Conservation (phyloP, 1,139 yeast genomes). For the Lodderomyces elongisporus region DNA sequence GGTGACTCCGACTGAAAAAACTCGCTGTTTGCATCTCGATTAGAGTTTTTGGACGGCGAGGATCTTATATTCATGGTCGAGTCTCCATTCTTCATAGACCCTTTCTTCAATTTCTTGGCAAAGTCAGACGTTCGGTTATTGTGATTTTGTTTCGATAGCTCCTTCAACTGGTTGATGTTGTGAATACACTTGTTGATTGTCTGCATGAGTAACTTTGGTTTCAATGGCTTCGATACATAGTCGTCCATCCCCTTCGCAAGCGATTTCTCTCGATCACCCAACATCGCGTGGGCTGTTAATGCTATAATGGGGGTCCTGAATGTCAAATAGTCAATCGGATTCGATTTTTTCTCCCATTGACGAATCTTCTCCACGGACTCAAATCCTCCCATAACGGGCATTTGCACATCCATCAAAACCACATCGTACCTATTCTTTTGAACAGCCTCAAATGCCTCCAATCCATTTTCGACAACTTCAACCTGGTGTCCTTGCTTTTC, state of each 20-base stretch:
- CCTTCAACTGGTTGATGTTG: conserved; percentile 55
- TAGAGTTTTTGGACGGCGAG: background rate
- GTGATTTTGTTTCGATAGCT: conserved; percentile 47
- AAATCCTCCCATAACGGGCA: conserved; percentile 95
- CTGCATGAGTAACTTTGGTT: conserved; percentile 76
- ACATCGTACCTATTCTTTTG: conserved; percentile 66
- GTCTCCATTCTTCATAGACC: conserved; percentile 22
- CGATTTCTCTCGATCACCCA: conserved; percentile 83
- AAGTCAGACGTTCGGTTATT: conserved; percentile 44
- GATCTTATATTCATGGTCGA: conserved; percentile 1
- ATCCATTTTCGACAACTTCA: conserved; percentile 80
- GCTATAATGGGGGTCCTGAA: conserved; percentile 83
- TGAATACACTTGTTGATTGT: conserved; percentile 82
- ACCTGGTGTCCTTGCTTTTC: conserved; percentile 81
- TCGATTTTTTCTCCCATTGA: conserved; percentile 80
- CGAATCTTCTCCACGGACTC: conserved; percentile 83
- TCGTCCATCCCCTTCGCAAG: conserved; percentile 90
- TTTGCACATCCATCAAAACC: conserved; percentile 87
- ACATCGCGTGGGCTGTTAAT: conserved; percentile 86
- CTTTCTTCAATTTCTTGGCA: conserved; percentile 43
- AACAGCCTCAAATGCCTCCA: conserved; percentile 76
- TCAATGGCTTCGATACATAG: conserved; percentile 79
- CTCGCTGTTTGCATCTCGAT: background rate
- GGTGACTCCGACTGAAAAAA: conserved; percentile 2
- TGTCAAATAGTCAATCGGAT: conserved; percentile 62